Evolutionary conservation across 2,329 filamentous ascomycete species (phyloP).

Genomic region (Claviceps monticola): DNA sequence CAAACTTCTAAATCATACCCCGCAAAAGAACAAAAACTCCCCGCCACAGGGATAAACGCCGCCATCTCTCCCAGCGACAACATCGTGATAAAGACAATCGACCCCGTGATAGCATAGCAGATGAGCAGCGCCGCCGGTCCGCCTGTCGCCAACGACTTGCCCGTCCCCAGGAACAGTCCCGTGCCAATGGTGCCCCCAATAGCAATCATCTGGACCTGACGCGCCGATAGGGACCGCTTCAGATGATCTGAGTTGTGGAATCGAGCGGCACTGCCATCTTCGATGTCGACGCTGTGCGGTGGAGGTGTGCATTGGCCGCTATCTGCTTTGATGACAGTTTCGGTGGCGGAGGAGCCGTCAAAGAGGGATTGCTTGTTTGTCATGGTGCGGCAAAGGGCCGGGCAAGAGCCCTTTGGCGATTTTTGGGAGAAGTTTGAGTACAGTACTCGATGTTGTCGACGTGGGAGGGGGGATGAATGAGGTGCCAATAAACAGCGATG

Average conservation of each 20-base stretch:
- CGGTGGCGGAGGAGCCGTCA: not conserved
- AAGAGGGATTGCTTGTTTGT: not conserved
- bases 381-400: not conserved
- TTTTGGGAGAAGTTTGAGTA: too few relatives aligned
- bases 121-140: conserved; percentile 44
- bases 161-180: conserved; percentile 48
- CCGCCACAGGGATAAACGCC: conserved; percentile 35
- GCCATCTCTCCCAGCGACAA: conserved; percentile 47
- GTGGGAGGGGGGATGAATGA: too few relatives aligned
- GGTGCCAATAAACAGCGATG: too few relatives aligned
- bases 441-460: too few relatives aligned
- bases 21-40: conserved; percentile 38
- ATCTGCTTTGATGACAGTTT: not conserved
- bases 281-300: not conserved
- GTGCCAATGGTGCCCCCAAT: conserved; percentile 47
- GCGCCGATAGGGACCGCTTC: conserved; percentile 39
- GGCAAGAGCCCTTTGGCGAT: too few relatives aligned
- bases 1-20: conserved; percentile 15
- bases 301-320: not conserved
- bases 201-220: conserved; percentile 57
- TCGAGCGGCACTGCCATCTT: not conserved
- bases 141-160: conserved; percentile 43
- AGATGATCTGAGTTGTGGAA: conserved; percentile 19
- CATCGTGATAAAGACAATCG: conserved; percentile 46
- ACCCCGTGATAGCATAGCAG: conserved; percentile 41